A percentile compares a stretch with the other conserved stretches of the same genome.
These are phyloP conservation scores for Leccinum boreale DNA, from an alignment of 768 basidiomycete species.

Conservation along the genomic window DNA sequence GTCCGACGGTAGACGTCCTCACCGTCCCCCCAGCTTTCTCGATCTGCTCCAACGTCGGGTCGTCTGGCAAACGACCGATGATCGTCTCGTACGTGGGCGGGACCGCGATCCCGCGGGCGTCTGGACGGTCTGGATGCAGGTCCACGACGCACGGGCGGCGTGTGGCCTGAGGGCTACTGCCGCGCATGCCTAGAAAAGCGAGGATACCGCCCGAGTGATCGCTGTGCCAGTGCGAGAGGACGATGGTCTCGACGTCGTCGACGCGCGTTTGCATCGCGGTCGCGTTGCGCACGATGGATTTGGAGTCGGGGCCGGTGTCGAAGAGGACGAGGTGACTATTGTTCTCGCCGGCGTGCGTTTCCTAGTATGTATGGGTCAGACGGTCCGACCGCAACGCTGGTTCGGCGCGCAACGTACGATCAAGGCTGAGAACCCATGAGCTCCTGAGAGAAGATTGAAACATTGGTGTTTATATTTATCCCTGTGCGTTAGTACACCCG, in stretches of 20 bases:
- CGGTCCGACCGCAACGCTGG: not conserved
- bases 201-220: slow-evolving; percentile 75
- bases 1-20: slow-evolving; percentile 56
- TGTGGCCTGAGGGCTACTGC: no score
- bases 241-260: slow-evolving; percentile 53
- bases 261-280: slow-evolving; percentile 55
- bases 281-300: slow-evolving; percentile 71
- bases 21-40: slow-evolving; percentile 50
- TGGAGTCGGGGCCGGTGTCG: slow-evolving; percentile 80
- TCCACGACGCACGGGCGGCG: slow-evolving; percentile 51
- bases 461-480: not conserved
- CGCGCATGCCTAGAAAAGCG: slow-evolving; percentile 53
- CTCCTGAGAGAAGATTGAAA: slow-evolving; percentile 41
- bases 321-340: slow-evolving; percentile 60
- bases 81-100: slow-evolving; percentile 57
- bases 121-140: slow-evolving; percentile 73
- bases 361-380: slow-evolving; percentile 32
- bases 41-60: slow-evolving; percentile 73
- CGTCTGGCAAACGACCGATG: slow-evolving; percentile 56
- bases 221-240: slow-evolving; percentile 79
- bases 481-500: not conserved
- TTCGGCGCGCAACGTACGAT: slow-evolving; percentile 46
- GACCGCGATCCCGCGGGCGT: slow-evolving; percentile 69
- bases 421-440: slow-evolving; percentile 81
- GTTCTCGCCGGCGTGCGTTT: slow-evolving; percentile 51